Conservation (phyloP, 2,329 filamentous ascomycete genomes). For the Paraconiothyrium sp. region DNA sequence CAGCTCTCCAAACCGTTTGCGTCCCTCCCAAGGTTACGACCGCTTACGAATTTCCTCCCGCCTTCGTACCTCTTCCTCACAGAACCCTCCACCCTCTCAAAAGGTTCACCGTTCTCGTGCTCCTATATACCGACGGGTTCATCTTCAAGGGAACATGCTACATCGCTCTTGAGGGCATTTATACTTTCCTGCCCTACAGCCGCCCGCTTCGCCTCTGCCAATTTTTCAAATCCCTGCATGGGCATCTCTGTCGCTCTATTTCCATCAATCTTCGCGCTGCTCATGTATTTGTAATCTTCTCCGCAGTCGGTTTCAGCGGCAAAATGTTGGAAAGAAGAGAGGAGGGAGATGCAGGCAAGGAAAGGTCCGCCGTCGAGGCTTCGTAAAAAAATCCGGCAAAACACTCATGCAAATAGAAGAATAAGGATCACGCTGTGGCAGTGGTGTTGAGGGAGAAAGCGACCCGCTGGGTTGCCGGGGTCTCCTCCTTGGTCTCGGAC, state of each 20-base stretch:
- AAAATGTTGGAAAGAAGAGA: slow-evolving; percentile 5
- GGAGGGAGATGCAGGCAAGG: slow-evolving; percentile 12
- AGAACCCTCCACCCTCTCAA: background rate
- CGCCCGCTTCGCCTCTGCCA: background rate
- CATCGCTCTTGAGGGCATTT: background rate
- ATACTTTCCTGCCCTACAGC: background rate
- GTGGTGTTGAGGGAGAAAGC: background rate
- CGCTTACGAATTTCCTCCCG: background rate
- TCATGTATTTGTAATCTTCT: background rate
- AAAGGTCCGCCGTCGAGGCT: background rate
- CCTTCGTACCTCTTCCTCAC: background rate
- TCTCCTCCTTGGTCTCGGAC: background rate
- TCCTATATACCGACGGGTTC: background rate
- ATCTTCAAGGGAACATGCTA: background rate
- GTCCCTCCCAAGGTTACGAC: background rate
- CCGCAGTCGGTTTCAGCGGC: slow-evolving; percentile 10
- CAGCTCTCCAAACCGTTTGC: no score
- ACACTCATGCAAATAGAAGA: background rate
- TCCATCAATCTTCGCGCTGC: background rate
- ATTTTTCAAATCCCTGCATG: background rate
- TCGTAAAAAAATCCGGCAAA: slow-evolving; percentile 1
- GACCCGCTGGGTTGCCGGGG: background rate
- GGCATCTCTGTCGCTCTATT: background rate
- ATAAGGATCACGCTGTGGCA: background rate
- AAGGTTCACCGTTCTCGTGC: background rate